A percentile compares a stretch with the other conserved stretches of the same genome.
Evolutionary conservation across 179 eudicot species (phyloP).

Genomic region (Camellia oleifera): DNA sequence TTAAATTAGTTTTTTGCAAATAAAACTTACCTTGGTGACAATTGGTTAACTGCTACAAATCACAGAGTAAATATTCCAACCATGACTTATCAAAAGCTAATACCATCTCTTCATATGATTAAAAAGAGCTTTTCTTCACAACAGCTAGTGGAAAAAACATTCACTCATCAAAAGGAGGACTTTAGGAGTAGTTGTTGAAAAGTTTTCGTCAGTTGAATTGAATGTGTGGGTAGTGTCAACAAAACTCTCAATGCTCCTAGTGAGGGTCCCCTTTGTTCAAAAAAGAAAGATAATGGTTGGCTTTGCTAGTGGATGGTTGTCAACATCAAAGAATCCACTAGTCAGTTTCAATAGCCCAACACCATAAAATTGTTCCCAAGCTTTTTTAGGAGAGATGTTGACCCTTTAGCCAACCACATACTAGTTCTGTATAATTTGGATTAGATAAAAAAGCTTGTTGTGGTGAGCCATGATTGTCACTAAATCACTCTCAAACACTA

Average conservation of each 20-base stretch:
- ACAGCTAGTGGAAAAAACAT: conserved; percentile 4
- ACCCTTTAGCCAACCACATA: conserved; percentile 10
- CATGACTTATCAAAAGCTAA: neutral
- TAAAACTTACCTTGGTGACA: neutral
- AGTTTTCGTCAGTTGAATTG: neutral
- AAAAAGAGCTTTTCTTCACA: neutral
- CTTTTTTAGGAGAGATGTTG: neutral
- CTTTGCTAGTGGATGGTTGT: neutral
- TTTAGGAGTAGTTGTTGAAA: conserved; percentile 6
- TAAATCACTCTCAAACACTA: neutral
- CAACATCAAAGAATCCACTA: neutral
- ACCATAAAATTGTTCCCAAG: neutral
- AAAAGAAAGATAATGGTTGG: neutral
- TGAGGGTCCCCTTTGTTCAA: conserved; percentile 1
- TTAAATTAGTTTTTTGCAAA: too few species aligned
- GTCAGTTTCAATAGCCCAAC: conserved; percentile 1
- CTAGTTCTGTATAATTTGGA: neutral
- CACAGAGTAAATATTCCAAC: neutral
- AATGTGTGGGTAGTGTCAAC: neutral
- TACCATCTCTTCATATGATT: neutral
- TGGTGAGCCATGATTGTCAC: neutral
- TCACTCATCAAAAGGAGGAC: conserved; percentile 3
- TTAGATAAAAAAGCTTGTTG: neutral
- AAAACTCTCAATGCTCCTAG: neutral
- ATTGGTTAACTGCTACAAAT: neutral